Base-by-base conservation (phyloP, 805 yeast species). In the Maudiozyma saulgeensis region DNA sequence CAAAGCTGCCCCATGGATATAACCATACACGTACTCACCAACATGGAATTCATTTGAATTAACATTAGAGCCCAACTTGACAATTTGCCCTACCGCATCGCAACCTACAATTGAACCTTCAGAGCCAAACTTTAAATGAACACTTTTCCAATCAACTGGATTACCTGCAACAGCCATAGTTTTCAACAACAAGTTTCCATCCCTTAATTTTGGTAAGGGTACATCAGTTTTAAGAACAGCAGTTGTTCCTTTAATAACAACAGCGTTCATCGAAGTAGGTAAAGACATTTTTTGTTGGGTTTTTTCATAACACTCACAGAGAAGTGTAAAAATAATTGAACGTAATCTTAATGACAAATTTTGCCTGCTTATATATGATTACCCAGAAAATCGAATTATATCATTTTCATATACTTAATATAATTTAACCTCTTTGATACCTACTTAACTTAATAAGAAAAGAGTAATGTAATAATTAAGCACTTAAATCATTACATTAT, bases 101-200 rank as follows among this genome's bases (percentile, higher is more conserved):
- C 79, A 67, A n/a, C 90, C 91, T n/a, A 72, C 60, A 45, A 81
- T 71, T 28, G 70, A 60, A 26, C 82, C 84, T 39, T 73, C 63
- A 1, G 54, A 62, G 16, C 80, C 78, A 49, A 66, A 54, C 12
- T 26, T 63, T 46, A 48, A 61, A 4, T 58, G 70, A 42, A 74
- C 60, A 56, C 81, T 85, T 58, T 81, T 81, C 82, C 84, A 81
- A 59, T 84, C 90, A 4, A 83, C 77, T 41, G 88, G 89, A 58
- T 84, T 84, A 39, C 74, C 71, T 1, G 84, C 87, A 48, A 64
- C 75, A 6, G 85, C 79, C 18, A 63, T 61, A 4, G 78, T 69
- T 60, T 77, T 74, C 48, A 84, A 63, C 13, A 81, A 62, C 12
- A 82, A 28, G 32, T 52, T 52, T 1, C 53, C 55, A 25, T 56